Conservation (phyloP, 2,329 filamentous ascomycete species). For the Phialophora verrucosa region DNA sequence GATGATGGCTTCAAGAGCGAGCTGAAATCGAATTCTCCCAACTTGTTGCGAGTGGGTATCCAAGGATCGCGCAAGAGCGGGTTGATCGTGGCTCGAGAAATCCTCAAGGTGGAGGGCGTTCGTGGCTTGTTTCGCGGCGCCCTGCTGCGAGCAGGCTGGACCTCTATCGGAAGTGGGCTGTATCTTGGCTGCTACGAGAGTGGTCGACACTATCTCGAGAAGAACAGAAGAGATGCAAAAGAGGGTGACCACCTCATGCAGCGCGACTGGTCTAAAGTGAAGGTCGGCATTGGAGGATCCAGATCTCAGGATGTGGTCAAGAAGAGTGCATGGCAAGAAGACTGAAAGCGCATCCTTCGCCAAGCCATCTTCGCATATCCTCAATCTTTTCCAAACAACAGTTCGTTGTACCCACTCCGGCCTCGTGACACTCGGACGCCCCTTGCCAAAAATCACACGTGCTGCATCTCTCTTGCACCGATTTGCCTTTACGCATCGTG, state of each 20-base stretch:
- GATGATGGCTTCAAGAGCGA: constrained; percentile 38
- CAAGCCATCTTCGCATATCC: background rate
- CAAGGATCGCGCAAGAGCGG: constrained; percentile 51
- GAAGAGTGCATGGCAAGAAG: constrained; percentile 42
- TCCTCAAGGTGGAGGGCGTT: constrained; percentile 70
- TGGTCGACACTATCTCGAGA: constrained; percentile 66
- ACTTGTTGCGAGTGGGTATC: constrained; percentile 32
- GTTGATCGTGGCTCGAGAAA: constrained; percentile 66
- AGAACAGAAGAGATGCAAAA: constrained; percentile 39
- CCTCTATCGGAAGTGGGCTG: constrained; percentile 78
- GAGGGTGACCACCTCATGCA: constrained; percentile 37
- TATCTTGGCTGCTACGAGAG: constrained; percentile 88
- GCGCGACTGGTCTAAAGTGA: constrained; percentile 38
- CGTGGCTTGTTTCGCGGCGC: constrained; percentile 77
- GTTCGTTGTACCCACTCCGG: background rate
- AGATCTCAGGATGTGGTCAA: constrained; percentile 39
- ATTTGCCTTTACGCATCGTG: background rate
- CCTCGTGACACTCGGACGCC: background rate
- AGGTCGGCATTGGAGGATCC: constrained; percentile 39
- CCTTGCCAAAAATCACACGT: background rate
- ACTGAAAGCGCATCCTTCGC: constrained; percentile 18
- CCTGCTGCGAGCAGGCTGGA: constrained; percentile 76
- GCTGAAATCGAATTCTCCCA: constrained; percentile 27
- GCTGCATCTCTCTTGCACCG: background rate
- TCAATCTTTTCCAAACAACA: background rate